Evolutionary conservation across 2,329 filamentous ascomycete species (phyloP).

Genomic region (Colletotrichum sublineola): DNA sequence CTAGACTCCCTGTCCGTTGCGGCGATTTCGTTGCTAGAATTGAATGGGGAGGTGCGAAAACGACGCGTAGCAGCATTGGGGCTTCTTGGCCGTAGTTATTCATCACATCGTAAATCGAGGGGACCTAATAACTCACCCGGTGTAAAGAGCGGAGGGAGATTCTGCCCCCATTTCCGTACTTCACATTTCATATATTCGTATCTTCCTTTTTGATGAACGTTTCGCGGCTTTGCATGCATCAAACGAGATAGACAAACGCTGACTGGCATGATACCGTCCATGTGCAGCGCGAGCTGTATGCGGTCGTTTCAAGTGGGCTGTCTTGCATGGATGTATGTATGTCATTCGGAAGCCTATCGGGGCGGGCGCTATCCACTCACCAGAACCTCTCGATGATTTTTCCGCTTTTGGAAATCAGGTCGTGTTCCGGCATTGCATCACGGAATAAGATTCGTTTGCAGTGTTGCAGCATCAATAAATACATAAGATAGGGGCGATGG

Average conservation of each 20-base stretch:
- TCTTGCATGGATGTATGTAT: neutral
- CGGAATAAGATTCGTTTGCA: no score
- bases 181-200: slow-evolving; percentile 8
- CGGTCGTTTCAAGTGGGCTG: neutral
- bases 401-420: neutral
- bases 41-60: slow-evolving; percentile 1
- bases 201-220: neutral
- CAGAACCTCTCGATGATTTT: neutral
- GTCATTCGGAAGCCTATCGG: neutral
- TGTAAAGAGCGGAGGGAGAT: neutral
- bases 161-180: neutral
- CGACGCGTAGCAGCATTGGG: neutral
- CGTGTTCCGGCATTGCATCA: neutral
- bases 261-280: neutral
- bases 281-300: neutral
- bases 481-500: neutral
- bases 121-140: neutral
- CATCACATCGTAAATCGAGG: neutral
- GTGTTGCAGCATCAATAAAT: no score
- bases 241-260: neutral
- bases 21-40: neutral
- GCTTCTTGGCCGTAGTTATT: neutral
- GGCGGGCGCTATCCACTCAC: no score
- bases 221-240: neutral
- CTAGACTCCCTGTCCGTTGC: neutral